Conservation (phyloP, 768 basidiomycete genomes). For the Boletus reticuloceps region DNA sequence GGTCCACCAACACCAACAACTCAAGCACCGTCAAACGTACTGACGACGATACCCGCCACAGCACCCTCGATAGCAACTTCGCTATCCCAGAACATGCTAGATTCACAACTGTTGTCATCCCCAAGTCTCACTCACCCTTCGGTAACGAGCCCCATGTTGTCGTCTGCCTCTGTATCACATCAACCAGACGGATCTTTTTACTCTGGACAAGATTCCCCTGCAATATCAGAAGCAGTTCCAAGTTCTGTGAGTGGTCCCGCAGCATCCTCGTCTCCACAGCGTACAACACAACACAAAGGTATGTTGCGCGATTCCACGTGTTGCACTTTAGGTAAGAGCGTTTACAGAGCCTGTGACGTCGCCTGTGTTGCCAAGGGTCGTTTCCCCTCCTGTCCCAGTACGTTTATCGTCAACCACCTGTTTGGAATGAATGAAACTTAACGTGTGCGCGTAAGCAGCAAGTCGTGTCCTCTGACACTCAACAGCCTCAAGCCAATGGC, state of each 20-base stretch:
- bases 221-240: slow-evolving; percentile 62
- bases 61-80: slow-evolving; percentile 40
- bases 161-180: slow-evolving; percentile 63
- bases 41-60: slow-evolving; percentile 29
- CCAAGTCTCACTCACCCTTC: slow-evolving; percentile 87
- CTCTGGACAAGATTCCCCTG: slow-evolving; percentile 70
- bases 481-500: slow-evolving; percentile 39
- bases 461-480: slow-evolving; percentile 35
- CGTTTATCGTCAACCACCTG: slow-evolving; percentile 19
- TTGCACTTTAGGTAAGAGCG: slow-evolving; percentile 18
- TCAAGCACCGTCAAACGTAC: slow-evolving; percentile 34
- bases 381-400: slow-evolving; percentile 45
- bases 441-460: slow-evolving; percentile 34
- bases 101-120: slow-evolving; percentile 52
- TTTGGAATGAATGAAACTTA: slow-evolving; percentile 14
- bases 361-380: slow-evolving; percentile 40
- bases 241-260: slow-evolving; percentile 45
- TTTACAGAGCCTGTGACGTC: slow-evolving; percentile 44
- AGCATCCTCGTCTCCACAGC: slow-evolving; percentile 62
- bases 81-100: slow-evolving; percentile 32
- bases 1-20: slow-evolving; percentile 34
- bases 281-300: slow-evolving; percentile 49
- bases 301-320: slow-evolving; percentile 20
- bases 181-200: slow-evolving; percentile 68
- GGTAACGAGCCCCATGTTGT: slow-evolving; percentile 77